phyloP scores from a whole-genome alignment of 2,329 filamentous ascomycete species.

The Scytalidium lignicola region DNA sequence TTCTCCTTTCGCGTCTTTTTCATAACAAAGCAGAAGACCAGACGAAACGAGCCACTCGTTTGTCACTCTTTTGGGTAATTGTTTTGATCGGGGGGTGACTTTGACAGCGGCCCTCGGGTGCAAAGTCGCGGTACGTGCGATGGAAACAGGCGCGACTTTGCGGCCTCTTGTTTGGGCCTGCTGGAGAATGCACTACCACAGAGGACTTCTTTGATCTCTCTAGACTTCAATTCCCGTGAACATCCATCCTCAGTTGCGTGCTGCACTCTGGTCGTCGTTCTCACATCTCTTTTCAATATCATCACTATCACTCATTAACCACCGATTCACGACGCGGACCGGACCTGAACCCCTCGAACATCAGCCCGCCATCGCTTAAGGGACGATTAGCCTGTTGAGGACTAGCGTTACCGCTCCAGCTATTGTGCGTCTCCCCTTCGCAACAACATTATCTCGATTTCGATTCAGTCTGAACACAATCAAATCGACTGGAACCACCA shows the following conservation, averaged over 20 bases:
- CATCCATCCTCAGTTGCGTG: neutral
- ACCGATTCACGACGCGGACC: neutral
- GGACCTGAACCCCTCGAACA: neutral
- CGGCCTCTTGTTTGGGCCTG: neutral
- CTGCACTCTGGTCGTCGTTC: neutral
- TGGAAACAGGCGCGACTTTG: slow-evolving; percentile 18
- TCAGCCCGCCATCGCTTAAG: neutral
- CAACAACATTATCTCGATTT: slow-evolving; percentile 1
- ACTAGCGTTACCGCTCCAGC: neutral
- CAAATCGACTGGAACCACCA: slow-evolving; percentile 7
- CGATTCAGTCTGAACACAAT: slow-evolving; percentile 1
- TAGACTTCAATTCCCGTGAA: neutral
- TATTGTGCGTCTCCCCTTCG: neutral
- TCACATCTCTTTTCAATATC: neutral
- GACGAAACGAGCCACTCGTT: slow-evolving; percentile 16
- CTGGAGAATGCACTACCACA: neutral
- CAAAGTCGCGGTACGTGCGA: slow-evolving; percentile 17
- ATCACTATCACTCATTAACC: neutral
- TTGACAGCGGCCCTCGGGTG: slow-evolving; percentile 7
- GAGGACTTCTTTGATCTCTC: neutral
- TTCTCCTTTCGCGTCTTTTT: slow-evolving; percentile 18
- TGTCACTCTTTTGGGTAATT: slow-evolving; percentile 21
- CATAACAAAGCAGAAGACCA: slow-evolving; percentile 20
- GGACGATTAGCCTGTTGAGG: neutral
- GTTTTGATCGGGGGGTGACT: slow-evolving; percentile 23